Base-by-base conservation (phyloP, 2,329 filamentous ascomycete species). In the Akanthomyces uredinophilus region DNA sequence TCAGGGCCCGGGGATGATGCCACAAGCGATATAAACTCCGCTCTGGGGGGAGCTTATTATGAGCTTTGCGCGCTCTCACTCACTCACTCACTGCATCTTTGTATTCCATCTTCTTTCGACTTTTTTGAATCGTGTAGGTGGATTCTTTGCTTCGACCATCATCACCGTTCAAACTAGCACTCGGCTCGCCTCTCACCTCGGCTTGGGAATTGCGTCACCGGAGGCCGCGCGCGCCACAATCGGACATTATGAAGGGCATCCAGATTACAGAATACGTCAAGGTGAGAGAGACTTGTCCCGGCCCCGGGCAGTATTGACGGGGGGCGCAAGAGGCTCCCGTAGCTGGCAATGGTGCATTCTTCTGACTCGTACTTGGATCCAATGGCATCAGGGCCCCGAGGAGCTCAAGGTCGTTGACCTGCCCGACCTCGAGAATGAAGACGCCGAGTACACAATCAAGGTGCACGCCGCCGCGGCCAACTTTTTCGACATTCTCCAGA, bases 401-500 rank as follows among this genome's bases (percentile, higher is more conserved):
- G 90, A 95, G 71, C 90, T 98, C 74, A 83, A 80, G 65, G 89
- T 96, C 66, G 83, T 85, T 20, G 81, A 85, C 24, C 83, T 96
- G 16, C 87, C 92, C 20, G 90, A 92, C 60, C 93, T 92, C 1
- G 77, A 78, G 1, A 91, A 92, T 1, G 80, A 82, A 10, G 76
- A 86, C 37, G 79, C 90, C 71, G 86, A 96, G 77, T 98, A 97
- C 74, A 82, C 96, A 66, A 90, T 98, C 72, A 84, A 87, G 71
- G 90, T 98, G 70, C 90, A 92, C 75, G 91, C 94, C 52, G 84
- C 90, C 0, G 94, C 92, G 22, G 91, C 91, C 70, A 98, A 98
- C 79, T 98, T 98, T 83, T 98, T 97, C 80, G 94, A 98, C 74
- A 89, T 96, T 63, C 86, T 98, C 60, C 94, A 98, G 73, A 92